Evolutionary conservation across 257 asterid genomes (phyloP), one percentile per base, ranked within the genome.

Genomic region (Thymus mandschuricus): DNA sequence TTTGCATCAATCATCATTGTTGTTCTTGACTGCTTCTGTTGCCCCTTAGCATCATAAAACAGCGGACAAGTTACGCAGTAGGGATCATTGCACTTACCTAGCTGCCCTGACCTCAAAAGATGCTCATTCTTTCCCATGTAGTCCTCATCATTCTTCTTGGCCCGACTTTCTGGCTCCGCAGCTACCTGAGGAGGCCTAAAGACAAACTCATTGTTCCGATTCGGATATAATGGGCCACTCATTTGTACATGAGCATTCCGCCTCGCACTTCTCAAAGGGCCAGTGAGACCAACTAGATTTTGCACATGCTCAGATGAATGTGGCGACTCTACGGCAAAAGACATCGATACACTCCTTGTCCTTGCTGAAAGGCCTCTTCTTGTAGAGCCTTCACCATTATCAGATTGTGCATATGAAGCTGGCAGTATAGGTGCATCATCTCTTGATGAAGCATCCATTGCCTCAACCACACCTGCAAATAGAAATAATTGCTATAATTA

Each of bases 31-130:
- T 78, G 81, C 76, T 75, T 84, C 59, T 62, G 79, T 38, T 60
- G 80, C 15, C 79, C 88, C 52, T 80, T 82, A 40, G 75, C 78
- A 61, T 80, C 77, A 84, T 85, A 81, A 81, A 81, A 80, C 40
- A 87, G 74, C 6, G 97, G 98, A 79, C 98, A 93, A 54, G 92
- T 87, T 29, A 97, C 89, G 88, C 98, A 93, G 62, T 87, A 91
- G 2, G 96, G 97, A 75, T 93, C 96, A 40, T 74, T 84, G 83
- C 98, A 93, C 96, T 78, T 88, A 45, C 98, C 98, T 66, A 91
- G 79, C 56, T 81, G 97, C 69, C 98, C 98, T 30, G 97, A 91
- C 75, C 66, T 91, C 84, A 89, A 66, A 43, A 91, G 94, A 81
- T 89, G 88, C 45, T 87, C 97, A 60, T 89, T 89, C 75, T 73